Base-by-base conservation (phyloP, 176 grass and related monocot genomes). In the Carex cristatella region DNA sequence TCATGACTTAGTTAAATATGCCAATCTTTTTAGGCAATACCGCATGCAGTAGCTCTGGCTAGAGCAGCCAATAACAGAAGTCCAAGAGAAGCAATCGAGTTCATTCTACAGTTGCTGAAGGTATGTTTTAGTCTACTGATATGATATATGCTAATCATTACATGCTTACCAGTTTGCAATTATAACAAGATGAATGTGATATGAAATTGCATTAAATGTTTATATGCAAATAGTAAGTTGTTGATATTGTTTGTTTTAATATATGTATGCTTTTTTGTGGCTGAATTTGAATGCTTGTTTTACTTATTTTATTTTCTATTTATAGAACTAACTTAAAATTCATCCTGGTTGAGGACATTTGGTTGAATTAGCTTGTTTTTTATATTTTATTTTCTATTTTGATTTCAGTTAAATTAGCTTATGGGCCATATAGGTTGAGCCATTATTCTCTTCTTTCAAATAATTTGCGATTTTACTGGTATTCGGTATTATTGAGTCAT, bases 21-120 rank as follows among this genome's bases (percentile, higher is more conserved):
- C 48, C 72, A 19, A 87, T 74, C 10, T 76, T 73, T 73, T 75
- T 87, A 98, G 95, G 95, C 95, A 53, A 94, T 98, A 79, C 95
- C 93, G 46, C 95, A 94, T 77, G 95, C 95, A 18, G 85, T 98
- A 81, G 88, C 95, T 93, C 88, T 95, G 80, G 88, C 90, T 88
- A 93, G 95, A 85, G 92, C 88, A 73, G 82, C 95, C 2, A 88
- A 92, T 81, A 98, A 92, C 75, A 95, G 86, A 87, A 98, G 95
- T 86, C 95, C 95, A 64, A 89, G 87, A 86, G 93, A 90, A 94
- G 93, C 95, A 71, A 92, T 98, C 81, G 93, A 98, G 60, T 98
- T 98, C 86, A 90, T 98, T 87, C 89, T 98, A 72, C 95, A 98
- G 80, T 92, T 98, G 84, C 83, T 98, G 56, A 98, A 98, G 93